Base-by-base conservation (phyloP, 78 protist species). In the Diacronema lutheri region DNA sequence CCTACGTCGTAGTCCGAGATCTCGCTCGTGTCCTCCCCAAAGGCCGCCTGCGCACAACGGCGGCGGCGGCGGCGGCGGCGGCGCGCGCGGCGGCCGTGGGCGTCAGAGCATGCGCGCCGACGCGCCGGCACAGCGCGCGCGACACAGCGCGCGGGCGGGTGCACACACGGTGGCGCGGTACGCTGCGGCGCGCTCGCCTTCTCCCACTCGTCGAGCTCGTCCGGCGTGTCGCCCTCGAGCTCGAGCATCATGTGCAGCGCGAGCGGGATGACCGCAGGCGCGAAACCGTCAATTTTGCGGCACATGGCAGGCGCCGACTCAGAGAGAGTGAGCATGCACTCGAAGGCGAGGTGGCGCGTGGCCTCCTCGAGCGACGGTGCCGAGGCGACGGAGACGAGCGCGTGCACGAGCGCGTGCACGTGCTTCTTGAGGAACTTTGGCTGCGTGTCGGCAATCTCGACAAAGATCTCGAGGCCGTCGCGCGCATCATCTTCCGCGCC, bases 241-340 rank as follows among this genome's bases (percentile, higher is more conserved):
- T 65, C 74, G 37, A 86, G 37, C 88, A 90, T 80, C 94, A 93
- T 90, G 57, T 74, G 74, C 44, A 91, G 86, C 31, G 88, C 78
- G 46, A 91, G 65, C 23, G 90, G 76, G 41, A 90, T 46, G 1
- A 91, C 26, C 33, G 44, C 64, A 11, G 50, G 77, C 1, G 84
- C 60, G 62, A 89, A 86, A 21, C 64, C 35, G 14, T 4, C 33
- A 16, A 74, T 29, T 77, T 61, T 58, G 46, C 64, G 61, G 38
- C 41, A 57, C 62, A 55, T 25, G 13, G 40, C 77, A 23, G 84
- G 71, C 31, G 79, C 85, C 35, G 14, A 21, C 78, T 76, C 89
- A 19, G 85, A 84, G 66, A 65, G 7, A 31, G 89, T 76, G 41
- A 85, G 60, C 37, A 85, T 50, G 64, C 76, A 77, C 84, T 85